Base-by-base conservation (phyloP, 495 filamentous ascomycete genomes). In the Alectoria sarmentosa region DNA sequence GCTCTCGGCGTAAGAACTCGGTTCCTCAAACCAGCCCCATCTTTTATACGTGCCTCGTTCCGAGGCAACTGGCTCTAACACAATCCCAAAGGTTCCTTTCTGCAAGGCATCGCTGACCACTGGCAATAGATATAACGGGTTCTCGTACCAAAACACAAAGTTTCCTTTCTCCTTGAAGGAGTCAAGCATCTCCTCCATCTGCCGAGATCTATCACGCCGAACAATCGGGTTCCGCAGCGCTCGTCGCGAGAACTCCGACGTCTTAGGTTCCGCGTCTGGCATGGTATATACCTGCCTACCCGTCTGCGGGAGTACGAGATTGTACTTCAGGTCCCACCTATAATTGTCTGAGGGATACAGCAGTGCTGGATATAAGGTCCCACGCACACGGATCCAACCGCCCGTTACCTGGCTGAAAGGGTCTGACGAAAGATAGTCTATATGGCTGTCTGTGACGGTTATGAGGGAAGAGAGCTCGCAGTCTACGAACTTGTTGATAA, bases 381-480 rank as follows among this genome's bases (percentile, higher is more conserved):
- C 56, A 58, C 56, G 56, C 56, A 58, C 56, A 36, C 56, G 37
- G 56, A 58, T 58, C 56, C 56, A 58, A 34, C 56, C 32, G 28
- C 56, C 37, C 56, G 37, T 58, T 36, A 39, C 56, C 56, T 58
- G 56, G 54, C 54, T 57, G 37, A 58, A 58, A 58, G 30, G 37
- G 32, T 58, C 15, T 39, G 56, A 36, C 28, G 28, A 34, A 58
- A 36, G 56, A 58, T 58, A 30, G 28, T 39, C 56, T 28, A 58
- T 58, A 26, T 58, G 56, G 56, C 56, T 32, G 28, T 58, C 56
- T 58, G 56, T 58, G 58, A 61, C 32, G 32, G 58, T 19, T 37
- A 61, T 61, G 58, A 61, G 17, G 58, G 58, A 19, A 26, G 15
- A 44, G 34, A 61, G 58, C 58, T 61, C 58, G 39, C 58, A 28